A percentile compares a stretch with the other conserved stretches of the same genome.
Conservation (phyloP, 495 filamentous ascomycete species). For the Aspergillus funiculosus region DNA sequence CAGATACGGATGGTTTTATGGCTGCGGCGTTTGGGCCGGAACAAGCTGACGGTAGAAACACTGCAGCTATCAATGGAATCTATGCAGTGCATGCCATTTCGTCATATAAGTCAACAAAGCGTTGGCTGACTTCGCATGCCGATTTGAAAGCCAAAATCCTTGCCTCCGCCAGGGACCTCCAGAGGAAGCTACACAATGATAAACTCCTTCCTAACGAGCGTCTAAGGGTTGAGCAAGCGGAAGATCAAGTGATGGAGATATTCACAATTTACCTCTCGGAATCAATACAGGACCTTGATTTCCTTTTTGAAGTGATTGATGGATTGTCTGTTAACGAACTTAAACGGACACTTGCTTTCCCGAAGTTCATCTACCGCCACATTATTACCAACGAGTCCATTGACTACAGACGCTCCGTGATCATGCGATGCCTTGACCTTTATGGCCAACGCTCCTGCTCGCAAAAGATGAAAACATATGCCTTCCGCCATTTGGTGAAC, state of each 20-base stretch:
- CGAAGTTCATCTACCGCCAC: slow-evolving; percentile 74
- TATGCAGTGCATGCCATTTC: slow-evolving; percentile 74
- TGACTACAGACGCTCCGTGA: slow-evolving; percentile 79
- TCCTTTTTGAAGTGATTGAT: slow-evolving; percentile 83
- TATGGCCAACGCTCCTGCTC: slow-evolving; percentile 71
- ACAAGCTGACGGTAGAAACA: slow-evolving; percentile 55
- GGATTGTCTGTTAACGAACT: slow-evolving; percentile 77
- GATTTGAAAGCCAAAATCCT: slow-evolving; percentile 66
- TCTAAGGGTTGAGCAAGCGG: slow-evolving; percentile 81
- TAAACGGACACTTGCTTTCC: slow-evolving; percentile 66
- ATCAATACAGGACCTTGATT: slow-evolving; percentile 73
- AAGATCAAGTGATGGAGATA: slow-evolving; percentile 81
- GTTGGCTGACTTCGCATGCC: slow-evolving; percentile 74
- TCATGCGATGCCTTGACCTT: slow-evolving; percentile 81
- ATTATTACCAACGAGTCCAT: slow-evolving; percentile 81
- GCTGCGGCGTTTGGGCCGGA: slow-evolving; percentile 57
- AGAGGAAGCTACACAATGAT: slow-evolving; percentile 62
- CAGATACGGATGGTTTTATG: slow-evolving; percentile 64
- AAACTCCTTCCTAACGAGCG: slow-evolving; percentile 64
- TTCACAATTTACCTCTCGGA: slow-evolving; percentile 71
- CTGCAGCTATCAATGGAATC: slow-evolving; percentile 80
- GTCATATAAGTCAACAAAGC: slow-evolving; percentile 43
- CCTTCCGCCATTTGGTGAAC: slow-evolving; percentile 88
- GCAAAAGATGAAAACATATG: slow-evolving; percentile 88
- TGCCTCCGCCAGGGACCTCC: slow-evolving; percentile 62